Base-by-base conservation (phyloP, 2,329 filamentous ascomycete genomes). In the Fusarium sp. region DNA sequence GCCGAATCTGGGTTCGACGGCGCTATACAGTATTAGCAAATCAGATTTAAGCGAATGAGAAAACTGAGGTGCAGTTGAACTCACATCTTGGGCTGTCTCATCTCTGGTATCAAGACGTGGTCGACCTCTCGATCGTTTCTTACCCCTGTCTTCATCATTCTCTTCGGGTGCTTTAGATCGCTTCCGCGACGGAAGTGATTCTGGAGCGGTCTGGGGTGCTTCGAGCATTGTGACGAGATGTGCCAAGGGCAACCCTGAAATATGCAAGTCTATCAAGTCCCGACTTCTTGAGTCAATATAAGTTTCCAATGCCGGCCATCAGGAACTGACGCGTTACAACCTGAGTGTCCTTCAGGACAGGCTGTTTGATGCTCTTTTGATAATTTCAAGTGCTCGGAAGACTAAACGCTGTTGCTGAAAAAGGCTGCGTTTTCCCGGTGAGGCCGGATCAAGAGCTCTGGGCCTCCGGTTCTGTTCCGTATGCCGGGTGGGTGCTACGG, bases 1-100 rank as follows among this genome's bases (percentile, higher is more conserved):
- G 86, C 25, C 94, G 90, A 69, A 97, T 96, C 77, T 97, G 94
- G 7, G 93, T 95, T 57, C 94, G 88, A 55, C 94, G 91, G 67
- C 93, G 91, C 92, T 92, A 42, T 42, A 65, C 47, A 24, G 66
- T 67, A 67, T 79, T 61, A 79, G 74, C 58, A 46, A 14, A 49
- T 60, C 40, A 53, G 14, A 25, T 20, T n/a, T 5, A 24, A 18
- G 59, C 40, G 40, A 32, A 22, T 32, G 10, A 25, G 16, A 22
- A 14, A 18, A n/a, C 24, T 44, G 18, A 42, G 12, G 24, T 37
- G 18, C 34, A 24, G 24, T n/a, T 48, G 22, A 20, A 59, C 91
- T 87, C 81, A 94, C 92, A 82, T 94, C 93, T 57, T 88, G 89
- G 66, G 92, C 89, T 25, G 91, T 94, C 79, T 93, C 89, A 79